Conservation (phyloP, 805 yeast species). For the Candida montana region DNA sequence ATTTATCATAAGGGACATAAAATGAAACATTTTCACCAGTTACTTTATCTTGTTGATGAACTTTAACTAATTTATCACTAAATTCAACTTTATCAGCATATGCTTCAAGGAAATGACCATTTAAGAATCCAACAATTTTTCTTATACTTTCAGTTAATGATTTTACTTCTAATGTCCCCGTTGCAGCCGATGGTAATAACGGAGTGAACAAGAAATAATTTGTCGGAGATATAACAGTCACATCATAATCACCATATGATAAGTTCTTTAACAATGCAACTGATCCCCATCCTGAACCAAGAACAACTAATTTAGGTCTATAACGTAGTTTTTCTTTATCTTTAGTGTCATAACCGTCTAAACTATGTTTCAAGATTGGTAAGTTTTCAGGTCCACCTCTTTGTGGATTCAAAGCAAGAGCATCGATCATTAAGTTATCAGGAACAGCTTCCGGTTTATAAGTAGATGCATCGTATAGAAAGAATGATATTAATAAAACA, state of each 20-base stretch:
- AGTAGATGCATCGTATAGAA: slow-evolving; percentile 64
- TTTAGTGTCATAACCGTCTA: slow-evolving; percentile 52
- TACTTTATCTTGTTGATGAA: slow-evolving; percentile 37
- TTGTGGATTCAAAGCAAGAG: slow-evolving; percentile 47
- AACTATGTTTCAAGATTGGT: slow-evolving; percentile 50
- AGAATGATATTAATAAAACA: slow-evolving; percentile 42
- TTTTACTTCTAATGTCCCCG: slow-evolving; percentile 62
- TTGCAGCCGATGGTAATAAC: slow-evolving; percentile 63
- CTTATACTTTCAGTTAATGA: slow-evolving; percentile 62
- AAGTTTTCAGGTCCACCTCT: slow-evolving; percentile 68
- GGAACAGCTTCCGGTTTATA: slow-evolving; percentile 39
- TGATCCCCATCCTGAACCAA: slow-evolving; percentile 73
- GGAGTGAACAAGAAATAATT: slow-evolving; percentile 69
- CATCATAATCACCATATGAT: slow-evolving; percentile 51
- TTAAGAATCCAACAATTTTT: slow-evolving; percentile 43
- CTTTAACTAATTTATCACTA: slow-evolving; percentile 52
- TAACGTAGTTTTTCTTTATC: slow-evolving; percentile 40
- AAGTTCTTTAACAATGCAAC: slow-evolving; percentile 51
- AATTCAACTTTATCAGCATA: slow-evolving; percentile 55
- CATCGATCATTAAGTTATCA: slow-evolving; percentile 44
- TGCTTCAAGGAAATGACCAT: slow-evolving; percentile 61
- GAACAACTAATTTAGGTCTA: slow-evolving; percentile 53
- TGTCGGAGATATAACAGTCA: slow-evolving; percentile 63
- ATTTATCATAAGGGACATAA: slow-evolving; percentile 67
- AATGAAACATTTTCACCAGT: slow-evolving; percentile 39